Evolutionary conservation across 495 filamentous ascomycete species (phyloP), one percentile per base, ranked within the genome.

Genomic region (Aspergillus affinis): DNA sequence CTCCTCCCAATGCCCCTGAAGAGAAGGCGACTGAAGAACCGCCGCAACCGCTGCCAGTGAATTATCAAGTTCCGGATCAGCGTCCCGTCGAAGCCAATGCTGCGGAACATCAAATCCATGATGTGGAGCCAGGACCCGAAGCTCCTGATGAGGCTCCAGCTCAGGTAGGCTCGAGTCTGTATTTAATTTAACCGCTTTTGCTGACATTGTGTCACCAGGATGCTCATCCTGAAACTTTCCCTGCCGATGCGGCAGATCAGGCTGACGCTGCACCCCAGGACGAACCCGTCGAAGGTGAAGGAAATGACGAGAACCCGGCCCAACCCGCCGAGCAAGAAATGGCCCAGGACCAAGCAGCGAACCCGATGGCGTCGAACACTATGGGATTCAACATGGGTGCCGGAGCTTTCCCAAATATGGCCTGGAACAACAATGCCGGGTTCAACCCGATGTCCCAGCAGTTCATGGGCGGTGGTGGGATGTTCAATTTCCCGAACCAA

Each of bases 391-490:
- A 68, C 51, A 68, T 72, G 69, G 60, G 51, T 19, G 36, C 66
- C 54, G 81, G 80, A 57, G n/a, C n/a, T n/a, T 89, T 90, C 62
- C 75, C 82, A 4, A 81, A 76, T 55, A 89, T 90, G 86, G 82
- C 80, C 59, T 90, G 88, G 75, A 81, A 78, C 65, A 84, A 77
- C 63, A 84, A 79, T 56, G 84, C 77, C 64, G 82, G 86, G 63
- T 86, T 93, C 68, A 90, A 84, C 69, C 86, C 90, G 62, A 96
- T 90, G 84, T 81, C 84, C 32, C 32, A 36, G 71, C 79, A 82
- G 59, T 80, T 84, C 62, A 91, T 92, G 87, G 81, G 87, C 60
- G n/a, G n/a, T n/a, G 88, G 84, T 71, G 82, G 84, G 59, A 91
- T 93, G 88, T 80, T 78, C 54, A 84, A 83, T 60, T 90, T 89